Base-by-base conservation (phyloP, 2,329 filamentous ascomycete genomes). In the Neofusicoccum ribis region DNA sequence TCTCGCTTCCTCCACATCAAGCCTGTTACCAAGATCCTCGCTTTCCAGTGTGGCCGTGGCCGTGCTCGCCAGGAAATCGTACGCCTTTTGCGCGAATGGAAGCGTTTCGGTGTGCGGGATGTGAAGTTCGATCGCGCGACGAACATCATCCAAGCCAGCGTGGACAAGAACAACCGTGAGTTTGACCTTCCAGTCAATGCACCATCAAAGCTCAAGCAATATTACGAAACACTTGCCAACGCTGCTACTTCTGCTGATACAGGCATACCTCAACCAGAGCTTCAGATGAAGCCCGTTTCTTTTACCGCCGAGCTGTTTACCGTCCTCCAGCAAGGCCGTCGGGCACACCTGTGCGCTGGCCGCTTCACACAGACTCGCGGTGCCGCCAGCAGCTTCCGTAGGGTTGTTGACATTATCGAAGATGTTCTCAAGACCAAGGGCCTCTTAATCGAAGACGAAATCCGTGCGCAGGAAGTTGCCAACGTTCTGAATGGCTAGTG, bases 331-430 rank as follows among this genome's bases (percentile, higher is more conserved):
- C 91, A 95, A 73, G 91, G 91, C 54, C 89, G 87, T 71, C 89
- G 88, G 68, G 88, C 87, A 51, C 89, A 89, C 8, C 84, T 97
- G 63, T 91, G 90, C 75, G 88, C 97, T 69, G 88, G 91, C 36
- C 89, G 92, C 41, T 92, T 97, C 76, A 94, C 91, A 1, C 93
- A 97, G 73, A 92, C 95, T 73, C 89, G 89, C 65, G 95, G 94
- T n/a, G 93, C 94, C 1, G 93, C 92, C 43, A 95, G 90, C 71
- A 95, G 91, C 70, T 96, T 98, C 80, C 86, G 92, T 74, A 89
- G 88, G 73, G 91, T 97, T 9, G 86, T 96, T 31, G 90, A 93
- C 66, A 90, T 90, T 3, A 83, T 97, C 70, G 85, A 89, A 69
- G 82, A 85, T 20, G 85, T 92, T 15, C 88, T 96, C 74, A 83